phyloP scores from a whole-genome alignment of 2,329 filamentous ascomycete genomes.

The Arthrobotrys iridis region DNA sequence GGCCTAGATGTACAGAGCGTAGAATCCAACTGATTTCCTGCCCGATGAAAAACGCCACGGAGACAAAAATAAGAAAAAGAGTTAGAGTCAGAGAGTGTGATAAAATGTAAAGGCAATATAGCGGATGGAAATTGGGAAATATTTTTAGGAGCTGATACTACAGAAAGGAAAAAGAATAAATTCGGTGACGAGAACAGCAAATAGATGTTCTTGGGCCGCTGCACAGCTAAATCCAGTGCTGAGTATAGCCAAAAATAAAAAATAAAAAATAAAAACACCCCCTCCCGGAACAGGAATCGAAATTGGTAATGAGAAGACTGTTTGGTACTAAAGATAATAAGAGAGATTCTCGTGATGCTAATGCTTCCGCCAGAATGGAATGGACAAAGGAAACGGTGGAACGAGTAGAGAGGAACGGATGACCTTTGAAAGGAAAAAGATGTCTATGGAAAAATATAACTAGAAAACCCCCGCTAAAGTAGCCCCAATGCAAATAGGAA shows the following conservation, averaged over 20 bases:
- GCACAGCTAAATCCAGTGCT: slow-evolving; percentile 22
- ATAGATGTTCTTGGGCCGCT: background rate
- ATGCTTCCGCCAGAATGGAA: slow-evolving; percentile 33
- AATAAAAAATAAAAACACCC: background rate
- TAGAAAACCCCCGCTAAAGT: slow-evolving; percentile 15
- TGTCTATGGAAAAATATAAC: slow-evolving; percentile 27
- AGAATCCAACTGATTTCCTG: background rate
- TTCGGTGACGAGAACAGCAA: background rate
- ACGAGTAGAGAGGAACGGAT: slow-evolving; percentile 17
- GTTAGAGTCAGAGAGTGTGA: too few species aligned
- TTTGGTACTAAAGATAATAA: slow-evolving; percentile 24
- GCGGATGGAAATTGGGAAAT: background rate
- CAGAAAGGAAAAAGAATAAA: slow-evolving; percentile 4
- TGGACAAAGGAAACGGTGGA: slow-evolving; percentile 28
- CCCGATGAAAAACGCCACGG: background rate
- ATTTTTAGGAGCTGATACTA: slow-evolving; percentile 4
- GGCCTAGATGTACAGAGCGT: slow-evolving; percentile 20
- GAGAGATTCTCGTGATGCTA: slow-evolving; percentile 17
- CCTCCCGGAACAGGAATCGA: background rate
- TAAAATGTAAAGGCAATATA: background rate
- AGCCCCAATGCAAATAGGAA: slow-evolving; percentile 19
- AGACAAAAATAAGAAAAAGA: background rate
- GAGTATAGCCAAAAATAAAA: slow-evolving; percentile 7
- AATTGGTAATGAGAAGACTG: slow-evolving; percentile 1
- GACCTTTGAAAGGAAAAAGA: slow-evolving; percentile 25